These are phyloP conservation scores for Zygosaccharomyces sapae DNA, from an alignment of 1,139 yeast species.

Conservation along the genomic window DNA sequence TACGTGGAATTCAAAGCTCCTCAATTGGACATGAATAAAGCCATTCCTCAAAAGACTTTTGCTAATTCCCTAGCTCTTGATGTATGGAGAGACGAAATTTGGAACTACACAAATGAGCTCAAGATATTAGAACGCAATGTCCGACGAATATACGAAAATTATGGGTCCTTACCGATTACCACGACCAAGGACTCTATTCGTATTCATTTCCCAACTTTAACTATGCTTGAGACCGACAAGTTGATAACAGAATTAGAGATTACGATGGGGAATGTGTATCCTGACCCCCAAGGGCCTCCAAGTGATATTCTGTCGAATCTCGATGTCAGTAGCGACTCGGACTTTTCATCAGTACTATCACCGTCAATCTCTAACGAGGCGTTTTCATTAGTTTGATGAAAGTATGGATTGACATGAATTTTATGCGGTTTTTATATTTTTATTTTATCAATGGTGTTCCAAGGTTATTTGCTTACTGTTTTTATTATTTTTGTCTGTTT, in stretches of 20 bases:
- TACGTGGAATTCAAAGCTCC: conserved; percentile 51
- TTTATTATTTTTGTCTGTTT: neutral
- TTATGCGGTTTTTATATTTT: neutral
- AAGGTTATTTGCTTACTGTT: neutral
- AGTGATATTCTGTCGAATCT: conserved; percentile 11
- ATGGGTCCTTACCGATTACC: conserved; percentile 50
- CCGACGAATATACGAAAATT: conserved; percentile 38
- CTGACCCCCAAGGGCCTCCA: conserved; percentile 14
- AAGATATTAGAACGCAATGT: conserved; percentile 30
- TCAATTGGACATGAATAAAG: conserved; percentile 32
- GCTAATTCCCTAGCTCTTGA: conserved; percentile 47
- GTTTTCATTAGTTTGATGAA: conserved; percentile 1
- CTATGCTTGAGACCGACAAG: conserved; percentile 47
- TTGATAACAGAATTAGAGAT: conserved; percentile 50
- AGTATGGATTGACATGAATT: neutral
- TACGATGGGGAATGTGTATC: conserved; percentile 46
- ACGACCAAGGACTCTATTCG: conserved; percentile 41
- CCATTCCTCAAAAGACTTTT: conserved; percentile 49
- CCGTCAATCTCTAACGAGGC: neutral
- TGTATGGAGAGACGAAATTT: conserved; percentile 42
- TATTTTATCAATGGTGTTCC: neutral
- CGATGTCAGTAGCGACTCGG: neutral
- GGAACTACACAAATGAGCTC: conserved; percentile 40
- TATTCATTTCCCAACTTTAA: conserved; percentile 58
- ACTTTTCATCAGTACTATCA: conserved; percentile 11